Evolutionary conservation across 2,329 filamentous ascomycete genomes (phyloP), one percentile per base, ranked within the genome.

Genomic region (Trichoderma citrinoviride): DNA sequence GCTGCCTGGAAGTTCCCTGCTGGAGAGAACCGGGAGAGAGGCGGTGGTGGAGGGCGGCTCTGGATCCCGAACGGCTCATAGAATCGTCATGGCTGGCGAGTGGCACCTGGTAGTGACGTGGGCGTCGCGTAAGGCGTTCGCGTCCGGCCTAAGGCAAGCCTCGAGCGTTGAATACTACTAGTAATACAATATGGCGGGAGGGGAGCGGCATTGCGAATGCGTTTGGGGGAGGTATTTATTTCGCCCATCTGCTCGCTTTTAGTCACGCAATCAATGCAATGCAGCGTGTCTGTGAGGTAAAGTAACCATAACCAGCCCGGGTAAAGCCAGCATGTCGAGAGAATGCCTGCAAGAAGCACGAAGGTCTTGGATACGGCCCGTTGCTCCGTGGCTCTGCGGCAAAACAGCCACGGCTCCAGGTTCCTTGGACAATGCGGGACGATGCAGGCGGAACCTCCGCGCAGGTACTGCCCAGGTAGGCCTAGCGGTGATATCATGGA

Each of bases 71-170:
- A 41, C 8, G 63, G 55, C 44, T 62, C 57, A 61, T 62, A 2
- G 50, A 65, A 52, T 65, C 64, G 64, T 65, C 64, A 65, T 65
- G 64, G 53, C 41, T 65, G 63, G 57, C 23, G 56, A 49, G 57
- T 40, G 49, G 55, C 55, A 55, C 55, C 47, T 40, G 29, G 49
- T 15, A 19, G 55, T 65, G 63, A 65, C 63, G 63, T 65, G 63
- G 49, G 56, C 41, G 47, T 61, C 63, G 55, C 56, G 63, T 61
- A 65, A 56, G 64, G 61, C 33, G 33, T 37, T 61, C 63, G 55
- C 56, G 63, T 61, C 61, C 50, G 64, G 52, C 43, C 29, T 19
- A 61, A 41, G 21, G 57, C 57, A 29, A 19, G 41, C 41, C 53
- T 23, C 53, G 21, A 49, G 17, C 53, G 43, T 49, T 23, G 25